Conservation (phyloP, 805 yeast species). For the Starmerella asiatica region DNA sequence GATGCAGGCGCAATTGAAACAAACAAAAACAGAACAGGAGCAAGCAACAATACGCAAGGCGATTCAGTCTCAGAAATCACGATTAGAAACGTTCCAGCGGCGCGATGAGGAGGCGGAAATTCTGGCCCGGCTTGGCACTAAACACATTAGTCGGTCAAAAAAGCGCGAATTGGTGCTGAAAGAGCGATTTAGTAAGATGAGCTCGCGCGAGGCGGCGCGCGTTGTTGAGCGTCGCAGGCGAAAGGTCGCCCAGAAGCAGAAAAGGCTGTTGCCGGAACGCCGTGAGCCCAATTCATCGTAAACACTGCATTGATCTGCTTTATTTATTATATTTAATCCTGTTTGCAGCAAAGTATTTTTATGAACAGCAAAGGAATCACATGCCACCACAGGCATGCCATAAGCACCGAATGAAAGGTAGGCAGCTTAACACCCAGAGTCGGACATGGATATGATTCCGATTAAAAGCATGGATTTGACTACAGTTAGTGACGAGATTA, state of each 20-base stretch:
- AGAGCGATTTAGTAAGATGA: slow-evolving; percentile 29
- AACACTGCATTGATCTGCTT: background rate
- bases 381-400: too few relatives aligned
- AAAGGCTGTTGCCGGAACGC: slow-evolving; percentile 27
- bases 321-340: too few relatives aligned
- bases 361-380: too few relatives aligned
- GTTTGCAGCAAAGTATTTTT: too few relatives aligned
- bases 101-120: slow-evolving; percentile 63
- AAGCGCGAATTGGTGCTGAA: slow-evolving; percentile 27
- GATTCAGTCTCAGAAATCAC: slow-evolving; percentile 26
- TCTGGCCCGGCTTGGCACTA: slow-evolving; percentile 49
- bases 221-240: slow-evolving; percentile 27
- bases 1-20: slow-evolving; percentile 37
- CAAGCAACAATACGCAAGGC: slow-evolving; percentile 25
- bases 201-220: slow-evolving; percentile 25
- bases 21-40: slow-evolving; percentile 36
- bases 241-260: slow-evolving; percentile 30
- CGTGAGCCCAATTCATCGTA: too few relatives aligned
- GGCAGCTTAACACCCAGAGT: too few relatives aligned
- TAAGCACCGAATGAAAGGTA: too few relatives aligned
- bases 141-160: slow-evolving; percentile 31
- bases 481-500: too few relatives aligned
- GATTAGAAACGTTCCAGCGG: slow-evolving; percentile 52
- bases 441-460: too few relatives aligned
- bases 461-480: too few relatives aligned